phyloP scores from a whole-genome alignment of 2,329 filamentous ascomycete species.

The Aspergillus udagawae region DNA sequence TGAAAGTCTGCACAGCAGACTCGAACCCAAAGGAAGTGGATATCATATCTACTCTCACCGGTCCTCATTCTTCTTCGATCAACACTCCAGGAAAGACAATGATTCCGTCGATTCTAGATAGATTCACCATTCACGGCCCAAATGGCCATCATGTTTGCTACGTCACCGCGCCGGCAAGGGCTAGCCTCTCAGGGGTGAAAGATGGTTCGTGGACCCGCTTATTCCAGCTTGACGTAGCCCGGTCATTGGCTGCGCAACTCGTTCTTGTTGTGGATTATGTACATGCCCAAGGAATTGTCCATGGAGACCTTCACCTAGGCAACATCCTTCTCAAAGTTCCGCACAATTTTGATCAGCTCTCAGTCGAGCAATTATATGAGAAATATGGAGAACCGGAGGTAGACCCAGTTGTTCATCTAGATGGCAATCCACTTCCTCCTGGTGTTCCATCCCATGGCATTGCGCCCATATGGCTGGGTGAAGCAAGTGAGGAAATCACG shows the following conservation, averaged over 20 bases:
- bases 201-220: constrained; percentile 18
- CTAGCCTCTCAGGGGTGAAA: constrained; percentile 17
- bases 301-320: constrained; percentile 36
- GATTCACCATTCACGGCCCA: constrained; percentile 18
- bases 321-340: constrained; percentile 30
- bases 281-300: constrained; percentile 19
- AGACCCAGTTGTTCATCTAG: constrained; percentile 16
- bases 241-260: constrained; percentile 23
- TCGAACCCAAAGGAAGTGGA: constrained; percentile 8
- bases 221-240: constrained; percentile 22
- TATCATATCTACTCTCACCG: constrained; percentile 20
- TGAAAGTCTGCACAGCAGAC: constrained; percentile 24
- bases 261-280: constrained; percentile 28
- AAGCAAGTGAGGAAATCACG: constrained; percentile 26
- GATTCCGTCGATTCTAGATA: constrained; percentile 17
- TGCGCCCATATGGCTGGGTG: constrained; percentile 33
- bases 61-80: neutral
- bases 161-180: constrained; percentile 14
- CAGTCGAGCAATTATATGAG: constrained; percentile 15
- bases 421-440: constrained; percentile 18
- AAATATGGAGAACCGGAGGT: constrained; percentile 18
- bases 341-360: constrained; percentile 15
- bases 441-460: constrained; percentile 29
- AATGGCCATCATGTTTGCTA: constrained; percentile 26
- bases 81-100: constrained; percentile 1